A percentile compares a stretch with the other conserved stretches of the same genome.
Evolutionary conservation across 2,329 filamentous ascomycete genomes (phyloP).

Genomic region (Clarireedia homoeocarpa): DNA sequence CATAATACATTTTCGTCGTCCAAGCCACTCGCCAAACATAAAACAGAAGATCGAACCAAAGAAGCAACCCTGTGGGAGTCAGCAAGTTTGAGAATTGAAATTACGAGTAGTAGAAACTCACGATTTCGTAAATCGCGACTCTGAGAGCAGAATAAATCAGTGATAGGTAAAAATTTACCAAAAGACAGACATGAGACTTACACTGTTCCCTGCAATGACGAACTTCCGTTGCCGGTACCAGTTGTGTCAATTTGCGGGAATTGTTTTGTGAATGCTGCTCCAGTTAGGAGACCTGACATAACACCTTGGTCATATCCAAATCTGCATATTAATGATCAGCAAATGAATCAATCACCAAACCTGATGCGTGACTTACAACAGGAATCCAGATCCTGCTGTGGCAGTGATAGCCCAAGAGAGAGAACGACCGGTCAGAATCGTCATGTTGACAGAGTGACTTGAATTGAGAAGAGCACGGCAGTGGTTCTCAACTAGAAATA

Average conservation of each 20-base stretch:
- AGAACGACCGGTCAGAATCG: background rate
- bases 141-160: background rate
- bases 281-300: slow-evolving; percentile 38
- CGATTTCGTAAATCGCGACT: background rate
- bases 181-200: slow-evolving; percentile 12
- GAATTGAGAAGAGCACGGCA: background rate
- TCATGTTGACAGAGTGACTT: background rate
- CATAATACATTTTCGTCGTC: slow-evolving; percentile 48
- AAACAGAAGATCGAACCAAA: slow-evolving; percentile 33
- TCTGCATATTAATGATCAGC: slow-evolving; percentile 13
- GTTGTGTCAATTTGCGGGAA: slow-evolving; percentile 8
- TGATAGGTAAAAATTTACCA: background rate
- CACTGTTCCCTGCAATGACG: slow-evolving; percentile 38
- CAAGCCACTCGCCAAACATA: slow-evolving; percentile 43
- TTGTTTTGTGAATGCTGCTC: background rate
- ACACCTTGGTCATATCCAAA: slow-evolving; percentile 43
- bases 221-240: slow-evolving; percentile 29
- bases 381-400: background rate
- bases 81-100: background rate
- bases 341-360: too few relatives aligned
- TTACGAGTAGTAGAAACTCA: background rate
- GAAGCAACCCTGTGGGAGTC: slow-evolving; percentile 38
- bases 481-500: too few relatives aligned
- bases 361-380: background rate
- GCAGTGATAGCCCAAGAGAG: background rate